Conservation (phyloP, 2,329 filamentous ascomycete genomes). For the Cordyceps cateniannulata region DNA sequence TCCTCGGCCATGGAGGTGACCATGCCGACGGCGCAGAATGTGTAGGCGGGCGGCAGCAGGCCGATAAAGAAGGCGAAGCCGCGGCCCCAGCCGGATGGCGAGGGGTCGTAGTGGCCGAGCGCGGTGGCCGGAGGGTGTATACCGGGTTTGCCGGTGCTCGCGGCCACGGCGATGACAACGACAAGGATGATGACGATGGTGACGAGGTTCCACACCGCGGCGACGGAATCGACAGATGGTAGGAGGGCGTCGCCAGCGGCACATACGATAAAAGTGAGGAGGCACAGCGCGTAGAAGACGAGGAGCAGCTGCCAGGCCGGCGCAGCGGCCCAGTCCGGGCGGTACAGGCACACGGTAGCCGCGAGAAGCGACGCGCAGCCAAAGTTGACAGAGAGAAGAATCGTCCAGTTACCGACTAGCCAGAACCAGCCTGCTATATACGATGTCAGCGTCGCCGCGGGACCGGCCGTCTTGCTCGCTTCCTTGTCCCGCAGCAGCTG, state of each 20-base stretch:
- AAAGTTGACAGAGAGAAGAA: slow-evolving; percentile 60
- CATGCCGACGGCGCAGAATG: slow-evolving; percentile 54
- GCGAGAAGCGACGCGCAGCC: slow-evolving; percentile 48
- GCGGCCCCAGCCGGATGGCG: slow-evolving; percentile 49
- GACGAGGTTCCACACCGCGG: not conserved
- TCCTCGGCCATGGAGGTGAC: slow-evolving; percentile 58
- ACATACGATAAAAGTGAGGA: slow-evolving; percentile 48
- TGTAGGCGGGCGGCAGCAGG: slow-evolving; percentile 50
- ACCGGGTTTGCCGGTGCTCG: slow-evolving; percentile 31
- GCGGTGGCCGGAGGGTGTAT: slow-evolving; percentile 45
- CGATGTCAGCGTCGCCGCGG: slow-evolving; percentile 23
- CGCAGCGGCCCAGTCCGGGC: slow-evolving; percentile 3
- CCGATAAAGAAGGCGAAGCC: slow-evolving; percentile 57
- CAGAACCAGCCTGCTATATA: slow-evolving; percentile 69
- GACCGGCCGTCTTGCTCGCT: too few relatives aligned
- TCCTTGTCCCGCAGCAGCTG: not conserved
- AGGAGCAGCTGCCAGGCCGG: slow-evolving; percentile 50
- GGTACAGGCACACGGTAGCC: slow-evolving; percentile 9
- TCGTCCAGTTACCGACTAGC: slow-evolving; percentile 67
- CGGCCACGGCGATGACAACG: not conserved
- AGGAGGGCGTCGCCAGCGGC: not conserved
- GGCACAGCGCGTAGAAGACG: slow-evolving; percentile 54
- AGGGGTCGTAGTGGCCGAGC: slow-evolving; percentile 49
- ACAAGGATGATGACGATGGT: not conserved
- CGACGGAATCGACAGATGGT: not conserved